Conservation (phyloP, 2,329 filamentous ascomycete genomes). For the Aureobasidium pullulans region DNA sequence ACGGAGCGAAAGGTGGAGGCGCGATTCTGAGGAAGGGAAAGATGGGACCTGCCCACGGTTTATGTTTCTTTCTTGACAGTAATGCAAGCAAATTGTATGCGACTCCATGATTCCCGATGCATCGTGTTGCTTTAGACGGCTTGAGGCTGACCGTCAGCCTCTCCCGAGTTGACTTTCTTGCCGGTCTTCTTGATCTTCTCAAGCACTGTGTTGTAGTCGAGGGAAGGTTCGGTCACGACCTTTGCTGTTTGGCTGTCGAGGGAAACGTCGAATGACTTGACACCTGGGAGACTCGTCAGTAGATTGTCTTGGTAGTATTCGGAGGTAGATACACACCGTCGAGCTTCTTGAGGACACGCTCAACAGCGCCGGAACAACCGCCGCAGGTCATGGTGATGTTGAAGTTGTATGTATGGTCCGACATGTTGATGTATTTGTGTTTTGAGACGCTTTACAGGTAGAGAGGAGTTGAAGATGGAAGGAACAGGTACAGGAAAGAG, state of each 20-base stretch:
- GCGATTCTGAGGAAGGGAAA: constrained; percentile 45
- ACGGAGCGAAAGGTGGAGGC: constrained; percentile 65
- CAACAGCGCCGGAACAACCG: constrained; percentile 91
- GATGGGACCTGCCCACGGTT: constrained; percentile 3
- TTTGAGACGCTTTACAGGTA: background rate
- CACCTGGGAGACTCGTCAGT: constrained; percentile 47
- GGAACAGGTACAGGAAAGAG: background rate
- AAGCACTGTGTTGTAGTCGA: constrained; percentile 74
- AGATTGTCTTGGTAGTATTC: background rate
- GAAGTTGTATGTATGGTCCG: constrained; percentile 89
- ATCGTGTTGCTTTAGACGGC: constrained; percentile 18
- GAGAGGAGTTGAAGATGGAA: background rate
- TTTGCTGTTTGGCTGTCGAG: constrained; percentile 80
- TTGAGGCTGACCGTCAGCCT: constrained; percentile 56
- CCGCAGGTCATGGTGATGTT: constrained; percentile 89
- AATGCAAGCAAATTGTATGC: background rate
- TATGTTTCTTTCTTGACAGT: background rate
- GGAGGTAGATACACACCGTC: constrained; percentile 56
- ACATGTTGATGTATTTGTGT: constrained; percentile 43
- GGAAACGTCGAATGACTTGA: constrained; percentile 79
- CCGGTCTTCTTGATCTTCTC: constrained; percentile 90
- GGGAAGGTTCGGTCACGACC: constrained; percentile 60
- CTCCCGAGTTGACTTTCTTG: constrained; percentile 76
- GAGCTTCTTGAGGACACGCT: constrained; percentile 85
- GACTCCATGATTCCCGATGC: background rate